Evolutionary conservation across 2,329 filamentous ascomycete genomes (phyloP).

Genomic region (Venturiaceae sp.): DNA sequence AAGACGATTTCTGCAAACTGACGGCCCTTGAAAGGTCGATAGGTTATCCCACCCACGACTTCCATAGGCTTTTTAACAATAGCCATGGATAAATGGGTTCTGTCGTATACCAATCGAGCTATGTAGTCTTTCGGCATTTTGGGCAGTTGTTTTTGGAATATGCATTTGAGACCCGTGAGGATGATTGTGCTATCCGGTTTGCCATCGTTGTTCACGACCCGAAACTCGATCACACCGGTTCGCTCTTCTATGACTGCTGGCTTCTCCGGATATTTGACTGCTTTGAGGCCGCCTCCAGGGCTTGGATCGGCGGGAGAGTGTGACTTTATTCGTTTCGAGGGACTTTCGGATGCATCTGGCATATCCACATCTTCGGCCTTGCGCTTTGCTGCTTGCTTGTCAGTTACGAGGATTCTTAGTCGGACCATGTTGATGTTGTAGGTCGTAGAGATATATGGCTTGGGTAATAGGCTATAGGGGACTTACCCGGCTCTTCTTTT

Average conservation of each 20-base stretch:
- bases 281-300: conserved; percentile 37
- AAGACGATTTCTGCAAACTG: conserved; percentile 98
- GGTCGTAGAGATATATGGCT: conserved; percentile 8
- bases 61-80: conserved; percentile 95
- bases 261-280: conserved; percentile 84
- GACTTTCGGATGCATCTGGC: conserved; percentile 44
- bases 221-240: conserved; percentile 89
- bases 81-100: conserved; percentile 90
- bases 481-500: not conserved
- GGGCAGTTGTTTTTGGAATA: conserved; percentile 95
- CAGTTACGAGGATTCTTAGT: conserved; percentile 4
- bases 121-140: conserved; percentile 99
- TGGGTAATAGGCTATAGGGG: not conserved
- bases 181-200: conserved; percentile 84
- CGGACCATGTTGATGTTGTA: conserved; percentile 8
- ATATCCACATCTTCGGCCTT: conserved; percentile 56
- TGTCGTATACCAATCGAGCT: conserved; percentile 91
- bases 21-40: conserved; percentile 83
- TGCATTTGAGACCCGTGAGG: conserved; percentile 89
- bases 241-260: conserved; percentile 90
- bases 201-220: conserved; percentile 95
- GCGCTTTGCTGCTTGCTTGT: conserved; percentile 45
- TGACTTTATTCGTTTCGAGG: conserved; percentile 55
- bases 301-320: conserved; percentile 29
- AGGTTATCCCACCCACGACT: conserved; percentile 90